A percentile compares a stretch with the other conserved stretches of the same genome.
Evolutionary conservation across 139 green algal species (phyloP).

Genomic region (Choricystis sp.): DNA sequence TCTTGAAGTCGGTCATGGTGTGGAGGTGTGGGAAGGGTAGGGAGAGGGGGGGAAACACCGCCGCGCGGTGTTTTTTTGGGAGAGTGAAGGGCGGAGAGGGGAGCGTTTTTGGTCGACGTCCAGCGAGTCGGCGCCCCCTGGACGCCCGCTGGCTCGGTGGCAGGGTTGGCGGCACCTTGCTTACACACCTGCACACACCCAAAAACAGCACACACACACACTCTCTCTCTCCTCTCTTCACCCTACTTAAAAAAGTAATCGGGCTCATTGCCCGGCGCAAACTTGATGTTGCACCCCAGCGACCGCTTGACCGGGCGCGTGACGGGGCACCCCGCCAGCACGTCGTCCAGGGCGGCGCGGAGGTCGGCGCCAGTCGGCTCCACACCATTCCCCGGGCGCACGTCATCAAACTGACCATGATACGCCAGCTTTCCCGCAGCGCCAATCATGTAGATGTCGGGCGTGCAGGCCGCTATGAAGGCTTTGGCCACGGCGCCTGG

Average conservation of each 20-base stretch:
- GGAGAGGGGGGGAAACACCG: too few relatives aligned
- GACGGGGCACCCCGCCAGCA: constrained; percentile 24
- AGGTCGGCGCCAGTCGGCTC: constrained; percentile 30
- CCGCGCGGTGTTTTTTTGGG: too few relatives aligned
- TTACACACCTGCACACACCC: neutral
- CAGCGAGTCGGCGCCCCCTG: too few relatives aligned
- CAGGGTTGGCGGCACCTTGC: too few relatives aligned
- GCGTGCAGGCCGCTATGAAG: constrained; percentile 62
- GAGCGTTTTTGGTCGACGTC: too few relatives aligned
- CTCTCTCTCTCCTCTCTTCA: too few relatives aligned
- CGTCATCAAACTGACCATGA: constrained; percentile 61
- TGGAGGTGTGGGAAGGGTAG: too few relatives aligned
- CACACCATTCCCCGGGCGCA: constrained; percentile 18
- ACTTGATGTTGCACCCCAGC: constrained; percentile 59
- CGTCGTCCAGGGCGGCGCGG: constrained; percentile 33
- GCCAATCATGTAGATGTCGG: constrained; percentile 62
- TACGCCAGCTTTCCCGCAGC: constrained; percentile 40
- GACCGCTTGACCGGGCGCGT: constrained; percentile 7
- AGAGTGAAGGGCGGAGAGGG: too few relatives aligned
- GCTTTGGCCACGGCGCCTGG: constrained; percentile 65
- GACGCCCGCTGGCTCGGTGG: too few relatives aligned
- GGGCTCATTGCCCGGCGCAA: constrained; percentile 21
- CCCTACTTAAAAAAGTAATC: constrained; percentile 15
- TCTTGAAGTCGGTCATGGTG: too few relatives aligned
- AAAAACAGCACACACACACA: too few relatives aligned